Conservation (phyloP, 2,329 filamentous ascomycete species). For the Dothidotthia symphoricarpi region DNA sequence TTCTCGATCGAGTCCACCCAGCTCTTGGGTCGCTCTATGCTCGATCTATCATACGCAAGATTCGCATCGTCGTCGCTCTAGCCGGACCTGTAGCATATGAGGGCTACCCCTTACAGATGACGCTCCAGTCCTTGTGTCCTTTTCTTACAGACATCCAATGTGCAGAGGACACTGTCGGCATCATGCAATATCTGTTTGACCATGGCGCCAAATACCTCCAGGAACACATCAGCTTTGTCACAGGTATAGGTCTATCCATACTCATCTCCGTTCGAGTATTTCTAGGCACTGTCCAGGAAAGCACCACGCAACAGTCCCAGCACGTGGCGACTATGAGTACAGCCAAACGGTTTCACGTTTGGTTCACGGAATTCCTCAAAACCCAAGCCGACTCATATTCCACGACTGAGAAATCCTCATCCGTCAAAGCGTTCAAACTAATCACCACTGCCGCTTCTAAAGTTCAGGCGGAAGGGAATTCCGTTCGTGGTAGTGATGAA, state of each 20-base stretch:
- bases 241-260: slow-evolving; percentile 75
- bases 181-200: slow-evolving; percentile 78
- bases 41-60: slow-evolving; percentile 80
- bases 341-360: slow-evolving; percentile 71
- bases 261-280: slow-evolving; percentile 77
- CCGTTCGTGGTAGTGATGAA: slow-evolving; percentile 68
- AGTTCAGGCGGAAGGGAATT: slow-evolving; percentile 67
- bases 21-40: slow-evolving; percentile 84
- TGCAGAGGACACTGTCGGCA: slow-evolving; percentile 83
- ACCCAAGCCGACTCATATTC: slow-evolving; percentile 44
- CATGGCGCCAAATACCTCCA: slow-evolving; percentile 65
- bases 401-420: slow-evolving; percentile 19
- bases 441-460: slow-evolving; percentile 69
- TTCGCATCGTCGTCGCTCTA: slow-evolving; percentile 76
- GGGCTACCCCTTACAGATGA: slow-evolving; percentile 86
- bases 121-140: slow-evolving; percentile 73
- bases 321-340: slow-evolving; percentile 74
- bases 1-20: slow-evolving; percentile 78
- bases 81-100: slow-evolving; percentile 69
- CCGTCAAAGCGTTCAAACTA: slow-evolving; percentile 58
- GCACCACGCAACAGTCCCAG: slow-evolving; percentile 81
- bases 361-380: slow-evolving; percentile 71
- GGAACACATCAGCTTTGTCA: slow-evolving; percentile 69
- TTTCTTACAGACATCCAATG: slow-evolving; percentile 83
- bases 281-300: slow-evolving; percentile 70